A percentile compares a stretch with the other conserved stretches of the same genome.
Evolutionary conservation across 176 grass and related monocot species (phyloP).

Genomic region (Oryza coarctata): DNA sequence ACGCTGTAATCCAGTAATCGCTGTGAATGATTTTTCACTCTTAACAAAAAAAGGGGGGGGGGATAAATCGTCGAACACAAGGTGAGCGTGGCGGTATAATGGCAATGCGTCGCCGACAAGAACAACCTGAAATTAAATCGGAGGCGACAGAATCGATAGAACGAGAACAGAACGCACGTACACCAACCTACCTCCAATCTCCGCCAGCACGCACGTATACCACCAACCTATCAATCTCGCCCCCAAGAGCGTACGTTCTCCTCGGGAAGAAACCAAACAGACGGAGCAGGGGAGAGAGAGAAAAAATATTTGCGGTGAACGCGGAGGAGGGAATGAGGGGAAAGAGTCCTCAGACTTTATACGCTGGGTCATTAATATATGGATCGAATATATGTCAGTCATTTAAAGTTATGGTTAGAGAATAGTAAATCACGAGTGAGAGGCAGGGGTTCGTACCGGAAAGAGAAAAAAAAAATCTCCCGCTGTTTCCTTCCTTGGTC

Average conservation of each 20-base stretch:
- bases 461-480: too few species aligned
- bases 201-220: too few species aligned
- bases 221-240: slow-evolving; percentile 1
- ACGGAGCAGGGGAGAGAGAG: background rate
- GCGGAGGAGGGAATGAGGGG: background rate
- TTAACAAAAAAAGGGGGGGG: background rate
- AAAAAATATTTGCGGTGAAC: too few species aligned
- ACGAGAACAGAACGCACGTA: background rate
- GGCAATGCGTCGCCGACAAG: background rate
- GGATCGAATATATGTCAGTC: too few species aligned
- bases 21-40: background rate
- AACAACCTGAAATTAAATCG: background rate
- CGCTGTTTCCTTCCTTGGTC: background rate
- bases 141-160: too few species aligned
- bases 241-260: background rate
- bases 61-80: background rate
- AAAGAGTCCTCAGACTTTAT: too few species aligned
- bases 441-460: slow-evolving; percentile 5
- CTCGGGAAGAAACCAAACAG: background rate
- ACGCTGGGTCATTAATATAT: too few species aligned
- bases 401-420: too few species aligned
- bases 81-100: background rate
- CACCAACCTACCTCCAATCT: too few species aligned
- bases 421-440: too few species aligned
- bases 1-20: background rate